Evolutionary conservation across 129 eudicot species (phyloP).

Genomic region (Flaveria trinervia): DNA sequence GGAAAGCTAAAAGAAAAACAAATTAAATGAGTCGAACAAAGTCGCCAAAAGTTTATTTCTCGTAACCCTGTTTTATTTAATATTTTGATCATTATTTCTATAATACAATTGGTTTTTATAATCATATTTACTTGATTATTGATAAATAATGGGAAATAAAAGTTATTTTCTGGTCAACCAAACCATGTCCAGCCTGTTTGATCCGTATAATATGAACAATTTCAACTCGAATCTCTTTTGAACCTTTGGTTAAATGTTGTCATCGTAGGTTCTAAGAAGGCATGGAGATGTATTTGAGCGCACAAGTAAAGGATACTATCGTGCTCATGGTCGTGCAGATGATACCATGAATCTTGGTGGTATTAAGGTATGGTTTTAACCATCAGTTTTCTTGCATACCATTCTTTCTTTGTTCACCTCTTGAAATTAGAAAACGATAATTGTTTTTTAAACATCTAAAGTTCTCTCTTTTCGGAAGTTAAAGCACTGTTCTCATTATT

Average conservation of each 20-base stretch:
- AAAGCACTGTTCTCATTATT: background rate
- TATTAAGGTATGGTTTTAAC: slow-evolving; percentile 59
- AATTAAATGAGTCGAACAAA: background rate
- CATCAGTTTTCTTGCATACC: background rate
- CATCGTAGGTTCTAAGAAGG: slow-evolving; percentile 70
- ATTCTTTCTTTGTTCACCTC: background rate
- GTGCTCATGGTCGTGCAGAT: slow-evolving; percentile 98
- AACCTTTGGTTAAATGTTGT: background rate
- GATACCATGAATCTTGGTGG: slow-evolving; percentile 99
- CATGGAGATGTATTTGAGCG: slow-evolving; percentile 93
- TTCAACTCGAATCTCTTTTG: background rate
- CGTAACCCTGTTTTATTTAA: background rate
- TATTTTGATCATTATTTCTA: background rate
- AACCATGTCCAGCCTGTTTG: background rate
- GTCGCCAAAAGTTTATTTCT: background rate
- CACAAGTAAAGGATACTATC: slow-evolving; percentile 73
- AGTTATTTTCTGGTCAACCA: background rate
- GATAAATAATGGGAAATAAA: background rate
- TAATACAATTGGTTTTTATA: background rate
- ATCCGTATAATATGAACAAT: background rate
- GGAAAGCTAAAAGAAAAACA: background rate
- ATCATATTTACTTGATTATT: background rate
- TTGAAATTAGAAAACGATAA: background rate
- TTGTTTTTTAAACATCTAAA: background rate
- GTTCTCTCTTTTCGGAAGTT: background rate